Conservation (phyloP, 257 asterid genomes). For the Solanum chiquidenum region DNA sequence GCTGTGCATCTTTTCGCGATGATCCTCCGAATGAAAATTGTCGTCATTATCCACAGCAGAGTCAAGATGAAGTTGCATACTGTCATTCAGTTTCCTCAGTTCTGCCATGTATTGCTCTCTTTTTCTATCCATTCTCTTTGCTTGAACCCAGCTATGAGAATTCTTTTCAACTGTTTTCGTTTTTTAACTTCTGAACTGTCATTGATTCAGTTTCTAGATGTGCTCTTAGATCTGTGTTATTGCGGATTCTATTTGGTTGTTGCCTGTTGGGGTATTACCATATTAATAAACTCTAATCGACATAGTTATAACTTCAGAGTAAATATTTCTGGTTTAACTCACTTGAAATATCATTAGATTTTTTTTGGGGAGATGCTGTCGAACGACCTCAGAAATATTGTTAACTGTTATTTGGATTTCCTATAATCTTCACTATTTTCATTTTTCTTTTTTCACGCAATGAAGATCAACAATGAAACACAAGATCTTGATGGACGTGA, state of each 20-base stretch:
- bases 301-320: background rate
- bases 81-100: background rate
- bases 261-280: background rate
- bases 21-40: background rate
- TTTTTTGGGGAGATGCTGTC: background rate
- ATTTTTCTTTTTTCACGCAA: background rate
- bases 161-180: background rate
- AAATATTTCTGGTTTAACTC: background rate
- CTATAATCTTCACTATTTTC: background rate
- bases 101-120: background rate
- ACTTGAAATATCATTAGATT: background rate
- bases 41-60: background rate
- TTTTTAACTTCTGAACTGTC: background rate
- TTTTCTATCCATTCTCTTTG: background rate
- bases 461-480: slow-evolving; percentile 67
- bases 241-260: background rate
- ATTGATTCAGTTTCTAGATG: background rate
- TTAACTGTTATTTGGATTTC: background rate
- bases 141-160: background rate
- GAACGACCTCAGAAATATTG: background rate
- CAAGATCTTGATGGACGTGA: slow-evolving; percentile 64
- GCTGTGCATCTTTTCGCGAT: background rate
- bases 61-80: background rate
- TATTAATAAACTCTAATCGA: background rate
- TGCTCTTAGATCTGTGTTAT: background rate